Evolutionary conservation across 2,329 filamentous ascomycete genomes (phyloP), one percentile per base, ranked within the genome.

Genomic region (Penicillium sp.): DNA sequence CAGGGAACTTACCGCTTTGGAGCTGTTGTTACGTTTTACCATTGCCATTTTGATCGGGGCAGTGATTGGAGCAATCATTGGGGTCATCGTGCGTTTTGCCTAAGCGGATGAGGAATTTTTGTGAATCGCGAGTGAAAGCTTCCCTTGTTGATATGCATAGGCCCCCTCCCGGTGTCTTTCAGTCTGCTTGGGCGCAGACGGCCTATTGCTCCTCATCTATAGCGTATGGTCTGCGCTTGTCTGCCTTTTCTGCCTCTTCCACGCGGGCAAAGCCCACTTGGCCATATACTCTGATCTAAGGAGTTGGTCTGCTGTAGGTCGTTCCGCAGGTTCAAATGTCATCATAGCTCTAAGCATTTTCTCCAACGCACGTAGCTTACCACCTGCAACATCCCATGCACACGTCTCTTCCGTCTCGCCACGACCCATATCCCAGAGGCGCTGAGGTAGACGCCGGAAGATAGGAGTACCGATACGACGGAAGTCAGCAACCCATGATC

Each of bases 321-420:
- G 56, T 50, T 59, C 42, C 8, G 48, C 46, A 22, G 61, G 60
- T 49, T 61, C 58, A 59, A 62, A 64, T 40, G 46, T 14, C 60
- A 64, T 53, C 58, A 64, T 64, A 47, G 53, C 46, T 48, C 55
- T 58, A 10, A 64, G 53, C 18, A 62, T 48, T 51, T 55, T 48
- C 56, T 64, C 58, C 51, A 62, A 50, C n/a, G 58, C 58, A 44
- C 39, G 41, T 16, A 62, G 22, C 53, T 64, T 60, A 13, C 60
- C 59, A n/a, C 59, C 56, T 48, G 53, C 45, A 60, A 61, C 58
- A 57, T 63, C 62, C 62, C 55, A 65, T 57, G 59, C 50, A 45
- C 62, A 65, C 16, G 59, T 56, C 39, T 62, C 42, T 24, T 57
- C 52, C 6, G 55, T 62, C 55, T 65, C 57, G 21, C 59, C 60